Percentiles rank a stretch among this genome's conserved stretches.
These are phyloP conservation scores for Salisapilia sapeloensis DNA, from an alignment of 352 stramenopile genomes.

Conservation along the genomic window DNA sequence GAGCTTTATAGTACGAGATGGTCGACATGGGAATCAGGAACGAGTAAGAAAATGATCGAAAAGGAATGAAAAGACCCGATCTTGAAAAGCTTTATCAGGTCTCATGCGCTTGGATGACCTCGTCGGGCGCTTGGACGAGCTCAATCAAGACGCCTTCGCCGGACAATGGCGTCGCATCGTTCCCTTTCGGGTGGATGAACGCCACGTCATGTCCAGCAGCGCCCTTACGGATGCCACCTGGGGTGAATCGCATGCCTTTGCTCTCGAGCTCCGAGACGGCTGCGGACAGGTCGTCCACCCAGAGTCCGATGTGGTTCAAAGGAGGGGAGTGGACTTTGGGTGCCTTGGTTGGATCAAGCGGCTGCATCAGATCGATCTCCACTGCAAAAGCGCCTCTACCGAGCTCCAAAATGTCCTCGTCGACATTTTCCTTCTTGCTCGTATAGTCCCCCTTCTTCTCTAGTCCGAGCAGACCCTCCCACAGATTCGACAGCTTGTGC, in stretches of 20 bases:
- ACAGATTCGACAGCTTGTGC: constrained; percentile 62
- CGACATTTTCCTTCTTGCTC: constrained; percentile 92
- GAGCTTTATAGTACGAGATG: no score
- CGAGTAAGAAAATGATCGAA: no score
- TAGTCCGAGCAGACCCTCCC: constrained; percentile 71
- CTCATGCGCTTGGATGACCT: constrained; percentile 87
- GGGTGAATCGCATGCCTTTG: constrained; percentile 92
- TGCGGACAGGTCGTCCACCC: constrained; percentile 90
- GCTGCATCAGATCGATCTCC: constrained; percentile 98
- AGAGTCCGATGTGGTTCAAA: constrained; percentile 97
- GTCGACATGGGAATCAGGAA: no score
- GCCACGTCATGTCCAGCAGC: constrained; percentile 93
- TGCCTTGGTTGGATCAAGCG: constrained; percentile 84
- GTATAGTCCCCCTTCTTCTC: constrained; percentile 43
- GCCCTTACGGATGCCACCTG: constrained; percentile 93
- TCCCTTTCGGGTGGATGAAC: constrained; percentile 98
- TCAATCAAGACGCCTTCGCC: constrained; percentile 94
- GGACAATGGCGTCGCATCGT: constrained; percentile 81
- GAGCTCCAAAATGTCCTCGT: constrained; percentile 94
- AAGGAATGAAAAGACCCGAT: no score
- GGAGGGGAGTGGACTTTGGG: constrained; percentile 91
- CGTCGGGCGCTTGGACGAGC: constrained; percentile 88
- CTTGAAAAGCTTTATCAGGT: no score
- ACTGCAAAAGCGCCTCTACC: constrained; percentile 85
- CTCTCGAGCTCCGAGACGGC: constrained; percentile 86